phyloP scores from a whole-genome alignment of 371 early-diverging fungal genomes.

The Saksenaea oblongispora region DNA sequence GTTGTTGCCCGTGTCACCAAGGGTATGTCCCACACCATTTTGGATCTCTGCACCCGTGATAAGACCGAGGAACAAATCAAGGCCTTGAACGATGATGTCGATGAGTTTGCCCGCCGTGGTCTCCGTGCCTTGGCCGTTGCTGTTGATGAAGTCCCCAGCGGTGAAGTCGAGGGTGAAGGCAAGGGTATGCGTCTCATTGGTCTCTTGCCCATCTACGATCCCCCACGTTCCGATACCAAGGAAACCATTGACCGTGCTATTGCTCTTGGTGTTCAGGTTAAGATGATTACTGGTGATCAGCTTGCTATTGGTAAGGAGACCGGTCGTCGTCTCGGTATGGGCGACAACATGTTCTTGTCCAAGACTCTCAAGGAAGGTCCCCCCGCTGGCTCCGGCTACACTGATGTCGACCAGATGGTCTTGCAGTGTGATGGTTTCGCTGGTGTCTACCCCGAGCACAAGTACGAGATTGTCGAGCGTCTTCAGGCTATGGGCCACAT shows the following conservation, averaged over 20 bases:
- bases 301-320: constrained; percentile 84
- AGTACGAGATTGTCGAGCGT: constrained; percentile 86
- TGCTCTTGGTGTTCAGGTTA: constrained; percentile 81
- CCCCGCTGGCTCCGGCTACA: constrained; percentile 64
- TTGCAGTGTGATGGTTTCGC: constrained; percentile 81
- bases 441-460: constrained; percentile 88
- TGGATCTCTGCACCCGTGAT: constrained; percentile 64
- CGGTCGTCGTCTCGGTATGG: constrained; percentile 69
- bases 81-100: constrained; percentile 58
- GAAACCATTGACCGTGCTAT: constrained; percentile 80
- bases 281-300: constrained; percentile 94
- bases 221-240: constrained; percentile 79
- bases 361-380: constrained; percentile 70
- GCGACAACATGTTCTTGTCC: constrained; percentile 66
- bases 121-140: constrained; percentile 80
- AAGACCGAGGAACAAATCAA: constrained; percentile 54
- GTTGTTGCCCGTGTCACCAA: constrained; percentile 62
- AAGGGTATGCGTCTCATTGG: constrained; percentile 61
- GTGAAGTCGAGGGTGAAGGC: constrained; percentile 56
- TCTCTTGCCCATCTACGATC: constrained; percentile 81
- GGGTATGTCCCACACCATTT: constrained; percentile 70
- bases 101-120: constrained; percentile 71
- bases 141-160: constrained; percentile 55
- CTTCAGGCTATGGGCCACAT: constrained; percentile 76
- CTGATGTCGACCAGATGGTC: constrained; percentile 74